Evolutionary conservation across 768 basidiomycete species (phyloP).

Genomic region (Rhodotorula toruloides): DNA sequence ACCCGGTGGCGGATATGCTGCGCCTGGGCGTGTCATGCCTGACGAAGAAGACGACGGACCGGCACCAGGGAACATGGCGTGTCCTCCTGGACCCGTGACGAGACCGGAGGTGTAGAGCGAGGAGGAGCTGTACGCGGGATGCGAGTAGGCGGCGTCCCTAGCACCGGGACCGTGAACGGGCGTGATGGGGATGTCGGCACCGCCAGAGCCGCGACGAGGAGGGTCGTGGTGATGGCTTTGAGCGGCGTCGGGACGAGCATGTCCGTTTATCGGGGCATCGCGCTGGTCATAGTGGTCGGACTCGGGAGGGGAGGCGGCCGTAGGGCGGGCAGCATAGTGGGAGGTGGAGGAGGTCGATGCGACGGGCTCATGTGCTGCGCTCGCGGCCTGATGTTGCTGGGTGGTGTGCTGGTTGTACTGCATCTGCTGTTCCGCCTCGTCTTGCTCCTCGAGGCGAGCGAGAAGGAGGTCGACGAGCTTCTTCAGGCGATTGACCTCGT

Average conservation of each 20-base stretch:
- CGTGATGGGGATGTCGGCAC: neutral
- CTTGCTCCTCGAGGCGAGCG: constrained; percentile 28
- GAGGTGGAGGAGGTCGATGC: neutral
- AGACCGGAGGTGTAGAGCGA: neutral
- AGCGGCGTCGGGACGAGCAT: no score
- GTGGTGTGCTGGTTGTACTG: neutral
- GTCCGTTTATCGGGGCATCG: no score
- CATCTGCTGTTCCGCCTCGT: constrained; percentile 6
- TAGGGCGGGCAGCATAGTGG: neutral
- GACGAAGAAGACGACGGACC: no score
- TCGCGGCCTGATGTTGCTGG: neutral
- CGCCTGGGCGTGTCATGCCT: no score
- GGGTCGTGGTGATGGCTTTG: neutral
- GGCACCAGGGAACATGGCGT: no score
- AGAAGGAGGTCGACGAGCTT: constrained; percentile 34
- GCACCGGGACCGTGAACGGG: neutral
- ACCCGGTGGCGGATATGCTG: no score
- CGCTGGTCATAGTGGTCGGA: no score
- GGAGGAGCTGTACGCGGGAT: neutral
- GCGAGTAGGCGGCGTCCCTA: neutral
- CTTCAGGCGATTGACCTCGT: constrained; percentile 24
- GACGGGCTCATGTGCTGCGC: neutral
- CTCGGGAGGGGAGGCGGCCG: no score
- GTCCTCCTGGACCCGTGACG: no score
- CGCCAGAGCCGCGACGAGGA: neutral